phyloP scores from a whole-genome alignment of 345 rosid species.

The Hypericum androsaemum region DNA sequence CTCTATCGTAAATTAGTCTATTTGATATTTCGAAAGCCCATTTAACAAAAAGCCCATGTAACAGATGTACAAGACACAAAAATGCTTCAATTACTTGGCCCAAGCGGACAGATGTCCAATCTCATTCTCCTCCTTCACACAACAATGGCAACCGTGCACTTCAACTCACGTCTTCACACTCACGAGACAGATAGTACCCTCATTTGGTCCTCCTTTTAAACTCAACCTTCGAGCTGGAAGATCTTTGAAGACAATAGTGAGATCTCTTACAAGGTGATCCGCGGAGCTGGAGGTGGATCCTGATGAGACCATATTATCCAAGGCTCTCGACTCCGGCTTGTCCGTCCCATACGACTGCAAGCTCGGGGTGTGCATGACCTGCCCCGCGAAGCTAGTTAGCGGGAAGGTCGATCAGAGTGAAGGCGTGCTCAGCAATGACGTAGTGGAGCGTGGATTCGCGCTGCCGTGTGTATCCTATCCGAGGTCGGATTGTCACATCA shows the following conservation, averaged over 20 bases:
- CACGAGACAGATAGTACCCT: slow-evolving; percentile 28
- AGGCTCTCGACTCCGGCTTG: slow-evolving; percentile 72
- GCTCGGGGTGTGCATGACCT: slow-evolving; percentile 98
- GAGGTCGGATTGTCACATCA: slow-evolving; percentile 65
- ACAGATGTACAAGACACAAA: too few species aligned
- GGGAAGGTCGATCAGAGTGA: slow-evolving; percentile 89
- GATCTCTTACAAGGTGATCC: slow-evolving; percentile 53
- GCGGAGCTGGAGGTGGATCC: slow-evolving; percentile 78
- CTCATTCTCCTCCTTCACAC: slow-evolving; percentile 1
- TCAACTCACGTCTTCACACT: slow-evolving; percentile 36
- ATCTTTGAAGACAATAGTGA: slow-evolving; percentile 18
- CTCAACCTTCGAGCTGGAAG: slow-evolving; percentile 12
- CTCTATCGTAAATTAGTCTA: too few species aligned
- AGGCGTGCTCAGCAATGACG: slow-evolving; percentile 96
- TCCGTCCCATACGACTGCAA: slow-evolving; percentile 80
- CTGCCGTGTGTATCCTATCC: slow-evolving; percentile 80
- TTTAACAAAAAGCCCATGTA: too few species aligned
- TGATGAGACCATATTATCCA: slow-evolving; percentile 72
- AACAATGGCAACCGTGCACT: slow-evolving; percentile 52
- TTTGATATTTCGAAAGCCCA: too few species aligned
- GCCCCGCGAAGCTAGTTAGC: slow-evolving; percentile 67
- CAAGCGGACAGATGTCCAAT: not conserved
- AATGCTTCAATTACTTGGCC: too few species aligned
- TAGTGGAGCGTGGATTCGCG: slow-evolving; percentile 77
- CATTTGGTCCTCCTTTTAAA: slow-evolving; percentile 15